These are phyloP conservation scores for Malania oleifera DNA, from an alignment of 164 flowering plant species.

Conservation along the genomic window DNA sequence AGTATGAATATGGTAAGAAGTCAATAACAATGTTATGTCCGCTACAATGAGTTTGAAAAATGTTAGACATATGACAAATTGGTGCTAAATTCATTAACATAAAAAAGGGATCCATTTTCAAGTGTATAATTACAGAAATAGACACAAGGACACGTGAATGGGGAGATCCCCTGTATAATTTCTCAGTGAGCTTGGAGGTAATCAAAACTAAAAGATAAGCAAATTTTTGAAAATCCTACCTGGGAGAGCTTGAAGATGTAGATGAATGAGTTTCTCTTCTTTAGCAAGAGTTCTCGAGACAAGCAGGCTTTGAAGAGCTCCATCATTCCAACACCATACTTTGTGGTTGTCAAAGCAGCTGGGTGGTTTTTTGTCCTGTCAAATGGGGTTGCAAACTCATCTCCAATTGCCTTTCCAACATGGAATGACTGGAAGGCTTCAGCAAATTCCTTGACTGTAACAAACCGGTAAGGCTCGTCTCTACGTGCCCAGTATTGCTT, in stretches of 20 bases:
- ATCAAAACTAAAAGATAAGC: background rate
- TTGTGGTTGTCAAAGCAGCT: constrained; percentile 42
- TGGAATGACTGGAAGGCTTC: constrained; percentile 58
- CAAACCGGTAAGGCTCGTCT: constrained; percentile 40
- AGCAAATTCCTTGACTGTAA: constrained; percentile 40
- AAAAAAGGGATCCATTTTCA: no score
- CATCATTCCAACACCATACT: constrained; percentile 36
- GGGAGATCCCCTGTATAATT: no score
- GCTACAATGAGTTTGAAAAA: no score
- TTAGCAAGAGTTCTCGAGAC: constrained; percentile 41
- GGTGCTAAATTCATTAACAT: no score
- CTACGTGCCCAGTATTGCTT: constrained; percentile 49
- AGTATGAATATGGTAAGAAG: no score
- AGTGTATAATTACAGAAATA: no score
- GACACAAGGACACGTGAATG: no score
- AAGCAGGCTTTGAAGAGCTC: constrained; percentile 45
- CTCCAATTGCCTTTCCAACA: constrained; percentile 35
- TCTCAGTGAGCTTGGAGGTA: background rate
- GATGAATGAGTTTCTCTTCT: constrained; percentile 60
- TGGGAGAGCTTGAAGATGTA: constrained; percentile 42
- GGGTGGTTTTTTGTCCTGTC: constrained; percentile 50
- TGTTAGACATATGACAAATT: no score
- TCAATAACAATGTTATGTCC: background rate
- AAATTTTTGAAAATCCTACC: constrained; percentile 18
- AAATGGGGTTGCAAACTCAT: constrained; percentile 45